A percentile compares a stretch with the other conserved stretches of the same genome.
Evolutionary conservation across 805 yeast species (phyloP).

Genomic region (Yarrowia osloensis): DNA sequence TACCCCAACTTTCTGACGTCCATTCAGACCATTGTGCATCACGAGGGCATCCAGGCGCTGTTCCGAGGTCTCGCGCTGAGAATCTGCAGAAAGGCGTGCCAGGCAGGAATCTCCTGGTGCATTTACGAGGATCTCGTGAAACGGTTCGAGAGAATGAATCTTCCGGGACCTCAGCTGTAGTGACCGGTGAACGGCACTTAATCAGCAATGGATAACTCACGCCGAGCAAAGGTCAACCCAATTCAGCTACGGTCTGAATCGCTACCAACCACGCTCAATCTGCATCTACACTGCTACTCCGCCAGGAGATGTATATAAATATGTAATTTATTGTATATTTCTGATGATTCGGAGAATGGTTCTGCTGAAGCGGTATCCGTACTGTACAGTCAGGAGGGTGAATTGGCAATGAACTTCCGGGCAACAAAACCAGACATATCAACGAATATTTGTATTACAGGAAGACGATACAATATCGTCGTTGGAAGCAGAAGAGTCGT

Average conservation of each 20-base stretch:
- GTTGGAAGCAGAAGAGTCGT: too few relatives aligned
- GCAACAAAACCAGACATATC: too few relatives aligned
- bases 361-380: too few relatives aligned
- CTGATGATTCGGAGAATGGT: not conserved
- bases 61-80: constrained; percentile 85
- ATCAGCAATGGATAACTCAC: too few relatives aligned
- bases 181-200: too few relatives aligned
- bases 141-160: constrained; percentile 16
- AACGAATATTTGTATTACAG: too few relatives aligned
- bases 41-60: constrained; percentile 56
- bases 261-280: too few relatives aligned
- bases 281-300: not conserved
- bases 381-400: too few relatives aligned
- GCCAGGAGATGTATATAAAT: not conserved
- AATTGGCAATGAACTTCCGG: too few relatives aligned
- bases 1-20: constrained; percentile 51
- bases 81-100: constrained; percentile 78
- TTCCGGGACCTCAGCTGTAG: not conserved
- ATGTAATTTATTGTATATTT: constrained; percentile 26
- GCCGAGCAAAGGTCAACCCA: too few relatives aligned
- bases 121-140: constrained; percentile 83
- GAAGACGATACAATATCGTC: too few relatives aligned
- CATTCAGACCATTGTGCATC: constrained; percentile 44
- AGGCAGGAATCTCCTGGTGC: constrained; percentile 97
- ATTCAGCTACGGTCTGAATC: too few relatives aligned